These are phyloP conservation scores for Pyrenophora seminiperda DNA, from an alignment of 2,329 filamentous ascomycete species.

Conservation along the genomic window DNA sequence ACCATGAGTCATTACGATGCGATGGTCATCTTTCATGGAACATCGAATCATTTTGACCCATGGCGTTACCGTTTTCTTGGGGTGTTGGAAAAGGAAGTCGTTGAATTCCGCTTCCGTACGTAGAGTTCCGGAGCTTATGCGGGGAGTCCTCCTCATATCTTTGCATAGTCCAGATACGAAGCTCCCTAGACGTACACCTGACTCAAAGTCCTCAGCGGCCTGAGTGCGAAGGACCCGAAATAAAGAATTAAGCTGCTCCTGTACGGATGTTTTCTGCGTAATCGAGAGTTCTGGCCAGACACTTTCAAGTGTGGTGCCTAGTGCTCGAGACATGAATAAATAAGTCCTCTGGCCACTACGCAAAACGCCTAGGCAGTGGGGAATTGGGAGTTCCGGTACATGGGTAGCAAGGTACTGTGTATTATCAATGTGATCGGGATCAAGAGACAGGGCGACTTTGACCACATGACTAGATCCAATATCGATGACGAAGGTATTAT, in stretches of 20 bases:
- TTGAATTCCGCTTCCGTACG: neutral
- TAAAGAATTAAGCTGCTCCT: neutral
- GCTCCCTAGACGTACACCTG: neutral
- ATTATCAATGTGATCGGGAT: neutral
- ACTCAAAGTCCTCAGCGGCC: neutral
- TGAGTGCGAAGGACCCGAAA: neutral
- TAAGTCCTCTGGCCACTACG: neutral
- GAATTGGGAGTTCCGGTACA: neutral
- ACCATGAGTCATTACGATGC: constrained; percentile 1
- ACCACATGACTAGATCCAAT: neutral
- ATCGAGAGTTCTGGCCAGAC: neutral
- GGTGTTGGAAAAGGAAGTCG: neutral
- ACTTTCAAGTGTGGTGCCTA: neutral
- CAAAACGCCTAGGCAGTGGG: neutral
- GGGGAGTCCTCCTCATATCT: neutral
- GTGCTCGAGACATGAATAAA: neutral
- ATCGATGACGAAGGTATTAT: neutral
- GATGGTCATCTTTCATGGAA: neutral
- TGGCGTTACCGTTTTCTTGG: neutral
- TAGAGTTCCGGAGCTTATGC: neutral
- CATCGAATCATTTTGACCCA: neutral
- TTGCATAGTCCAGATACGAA: neutral
- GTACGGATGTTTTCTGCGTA: neutral
- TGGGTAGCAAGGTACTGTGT: neutral
- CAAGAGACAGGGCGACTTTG: neutral